These are phyloP conservation scores for Lantana camara DNA, from an alignment of 257 asterid species.

Conservation along the genomic window DNA sequence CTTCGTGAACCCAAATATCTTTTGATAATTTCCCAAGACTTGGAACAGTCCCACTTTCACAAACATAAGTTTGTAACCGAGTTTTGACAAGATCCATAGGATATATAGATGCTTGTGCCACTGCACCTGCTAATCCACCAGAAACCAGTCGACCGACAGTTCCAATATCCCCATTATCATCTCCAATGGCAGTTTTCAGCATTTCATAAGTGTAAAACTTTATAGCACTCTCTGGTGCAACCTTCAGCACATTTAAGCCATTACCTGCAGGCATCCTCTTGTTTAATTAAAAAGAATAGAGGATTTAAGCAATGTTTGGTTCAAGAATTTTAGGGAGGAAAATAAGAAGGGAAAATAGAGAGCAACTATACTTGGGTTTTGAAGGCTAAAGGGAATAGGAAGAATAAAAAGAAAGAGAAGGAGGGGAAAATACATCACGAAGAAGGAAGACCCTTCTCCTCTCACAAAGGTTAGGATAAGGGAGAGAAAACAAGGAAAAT, in stretches of 20 bases:
- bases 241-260: conserved; percentile 88
- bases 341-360: no score
- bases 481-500: no score
- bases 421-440: no score
- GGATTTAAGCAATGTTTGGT: no score
- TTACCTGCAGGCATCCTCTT: conserved; percentile 43
- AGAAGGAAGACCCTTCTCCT: no score
- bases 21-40: conserved; percentile 65
- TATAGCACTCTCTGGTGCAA: conserved; percentile 99
- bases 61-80: conserved; percentile 72
- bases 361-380: no score
- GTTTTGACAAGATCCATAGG: conserved; percentile 99
- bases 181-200: conserved; percentile 69
- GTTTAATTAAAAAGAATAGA: no score
- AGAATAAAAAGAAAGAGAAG: no score
- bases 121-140: conserved; percentile 98
- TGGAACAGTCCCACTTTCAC: conserved; percentile 77
- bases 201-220: conserved; percentile 83
- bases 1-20: conserved; percentile 87
- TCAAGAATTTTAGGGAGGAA: no score
- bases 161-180: conserved; percentile 60
- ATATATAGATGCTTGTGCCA: conserved; percentile 92
- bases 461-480: no score
- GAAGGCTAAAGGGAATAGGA: no score
- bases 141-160: conserved; percentile 73